phyloP scores from a whole-genome alignment of 352 stramenopile genomes.

The Globisporangium splendens region DNA sequence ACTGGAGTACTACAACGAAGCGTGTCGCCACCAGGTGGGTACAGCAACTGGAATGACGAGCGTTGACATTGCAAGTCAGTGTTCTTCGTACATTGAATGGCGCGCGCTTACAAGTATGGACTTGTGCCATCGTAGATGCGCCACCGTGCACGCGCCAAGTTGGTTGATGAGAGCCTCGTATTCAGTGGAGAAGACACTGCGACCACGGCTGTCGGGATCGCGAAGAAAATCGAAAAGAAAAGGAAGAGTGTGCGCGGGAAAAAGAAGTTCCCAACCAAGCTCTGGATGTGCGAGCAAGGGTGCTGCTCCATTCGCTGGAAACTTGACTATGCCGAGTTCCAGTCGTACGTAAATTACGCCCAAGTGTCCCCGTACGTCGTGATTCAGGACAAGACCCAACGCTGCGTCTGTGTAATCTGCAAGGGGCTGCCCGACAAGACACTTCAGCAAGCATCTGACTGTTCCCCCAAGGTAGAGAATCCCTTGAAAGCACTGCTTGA shows the following conservation, averaged over 20 bases:
- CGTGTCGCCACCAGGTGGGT: slow-evolving; percentile 39
- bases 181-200: neutral
- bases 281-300: slow-evolving; percentile 58
- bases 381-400: slow-evolving; percentile 45
- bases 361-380: slow-evolving; percentile 66
- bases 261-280: slow-evolving; percentile 19
- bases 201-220: neutral
- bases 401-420: slow-evolving; percentile 64
- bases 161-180: slow-evolving; percentile 11
- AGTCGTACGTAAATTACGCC: slow-evolving; percentile 61
- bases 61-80: slow-evolving; percentile 1
- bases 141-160: slow-evolving; percentile 15
- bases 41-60: no score
- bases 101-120: slow-evolving; percentile 4
- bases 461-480: slow-evolving; percentile 8
- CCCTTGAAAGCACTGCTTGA: slow-evolving; percentile 3
- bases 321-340: slow-evolving; percentile 72
- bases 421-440: slow-evolving; percentile 26
- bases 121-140: slow-evolving; percentile 10
- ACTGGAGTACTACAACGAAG: slow-evolving; percentile 66
- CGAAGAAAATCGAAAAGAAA: neutral
- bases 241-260: slow-evolving; percentile 8
- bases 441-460: slow-evolving; percentile 11
- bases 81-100: neutral
- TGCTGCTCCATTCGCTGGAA: slow-evolving; percentile 77